A percentile compares a stretch with the other conserved stretches of the same genome.
Conservation (phyloP, 768 basidiomycete species). For the Collybia mongolica region DNA sequence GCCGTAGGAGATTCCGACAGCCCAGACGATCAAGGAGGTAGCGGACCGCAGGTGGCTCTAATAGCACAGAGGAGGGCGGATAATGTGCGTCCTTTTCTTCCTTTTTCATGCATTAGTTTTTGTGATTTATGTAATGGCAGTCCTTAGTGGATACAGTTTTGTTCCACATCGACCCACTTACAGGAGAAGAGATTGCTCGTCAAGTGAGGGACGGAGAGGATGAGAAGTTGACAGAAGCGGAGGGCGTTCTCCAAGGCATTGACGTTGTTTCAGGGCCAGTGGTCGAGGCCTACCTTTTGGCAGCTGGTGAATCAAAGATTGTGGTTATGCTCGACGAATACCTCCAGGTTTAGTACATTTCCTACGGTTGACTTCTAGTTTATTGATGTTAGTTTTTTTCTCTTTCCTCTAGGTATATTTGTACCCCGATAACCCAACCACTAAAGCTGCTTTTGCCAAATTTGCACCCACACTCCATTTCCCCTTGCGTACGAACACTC, state of each 20-base stretch:
- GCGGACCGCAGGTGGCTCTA: conserved; percentile 58
- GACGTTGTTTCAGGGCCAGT: conserved; percentile 61
- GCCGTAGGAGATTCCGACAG: conserved; percentile 40
- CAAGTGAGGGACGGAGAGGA: not conserved
- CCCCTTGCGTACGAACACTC: conserved; percentile 46
- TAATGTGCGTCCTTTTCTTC: conserved; percentile 45
- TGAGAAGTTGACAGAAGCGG: conserved; percentile 25
- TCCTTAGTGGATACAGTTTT: conserved; percentile 66
- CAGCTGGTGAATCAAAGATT: conserved; percentile 45
- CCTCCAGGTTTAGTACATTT: conserved; percentile 54
- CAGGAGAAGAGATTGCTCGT: conserved; percentile 53
- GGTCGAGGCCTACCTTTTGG: conserved; percentile 51
- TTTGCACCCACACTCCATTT: conserved; percentile 51
- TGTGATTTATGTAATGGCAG: conserved; percentile 28
- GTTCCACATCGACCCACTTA: conserved; percentile 78
- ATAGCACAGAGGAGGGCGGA: conserved; percentile 60
- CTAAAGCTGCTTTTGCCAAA: conserved; percentile 40
- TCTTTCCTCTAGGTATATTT: conserved; percentile 63
- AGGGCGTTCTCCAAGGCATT: conserved; percentile 50
- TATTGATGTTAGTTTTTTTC: not conserved
- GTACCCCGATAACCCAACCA: conserved; percentile 60
- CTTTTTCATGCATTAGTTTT: not conserved
- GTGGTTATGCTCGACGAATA: conserved; percentile 74
- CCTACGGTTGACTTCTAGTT: not conserved
- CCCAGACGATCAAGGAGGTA: conserved; percentile 3